phyloP scores from a whole-genome alignment of 306 rosid genomes.

The Trifolium fragiferum region DNA sequence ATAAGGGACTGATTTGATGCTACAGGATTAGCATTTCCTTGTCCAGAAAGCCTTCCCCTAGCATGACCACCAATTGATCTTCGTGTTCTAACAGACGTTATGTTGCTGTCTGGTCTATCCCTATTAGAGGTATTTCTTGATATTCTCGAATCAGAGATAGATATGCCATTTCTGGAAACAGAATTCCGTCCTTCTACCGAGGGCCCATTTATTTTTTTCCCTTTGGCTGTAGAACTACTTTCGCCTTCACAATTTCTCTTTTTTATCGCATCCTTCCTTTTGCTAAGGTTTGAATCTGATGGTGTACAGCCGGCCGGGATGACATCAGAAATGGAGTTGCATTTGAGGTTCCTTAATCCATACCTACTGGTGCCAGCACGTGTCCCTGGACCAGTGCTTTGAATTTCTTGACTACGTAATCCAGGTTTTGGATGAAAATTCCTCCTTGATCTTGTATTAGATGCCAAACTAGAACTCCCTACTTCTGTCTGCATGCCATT shows the following conservation, averaged over 20 bases:
- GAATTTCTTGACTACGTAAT: slow-evolving; percentile 60
- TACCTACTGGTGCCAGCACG: slow-evolving; percentile 65
- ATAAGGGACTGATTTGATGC: slow-evolving; percentile 49
- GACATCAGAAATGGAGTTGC: slow-evolving; percentile 81
- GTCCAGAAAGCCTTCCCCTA: slow-evolving; percentile 64
- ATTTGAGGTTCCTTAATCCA: slow-evolving; percentile 80
- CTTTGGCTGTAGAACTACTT: slow-evolving; percentile 72
- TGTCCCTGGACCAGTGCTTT: slow-evolving; percentile 50
- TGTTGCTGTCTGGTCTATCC: slow-evolving; percentile 53
- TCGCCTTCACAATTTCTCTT: slow-evolving; percentile 81
- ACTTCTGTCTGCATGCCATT: slow-evolving; percentile 56
- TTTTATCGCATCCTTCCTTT: slow-evolving; percentile 64
- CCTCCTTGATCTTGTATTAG: slow-evolving; percentile 63
- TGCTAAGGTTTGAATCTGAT: slow-evolving; percentile 56
- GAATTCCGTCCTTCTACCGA: slow-evolving; percentile 59
- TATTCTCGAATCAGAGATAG: slow-evolving; percentile 77
- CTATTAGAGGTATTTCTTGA: slow-evolving; percentile 58
- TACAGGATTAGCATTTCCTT: slow-evolving; percentile 58
- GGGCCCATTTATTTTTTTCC: slow-evolving; percentile 76
- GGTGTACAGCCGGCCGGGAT: slow-evolving; percentile 65
- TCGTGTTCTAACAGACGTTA: slow-evolving; percentile 63
- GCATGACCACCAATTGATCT: slow-evolving; percentile 56
- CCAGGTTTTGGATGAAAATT: slow-evolving; percentile 65
- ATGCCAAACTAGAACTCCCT: slow-evolving; percentile 69
- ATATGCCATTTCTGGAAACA: slow-evolving; percentile 60